Evolutionary conservation across 1,139 yeast genomes (phyloP).

Genomic region (Nakaseomyces bracarensis): DNA sequence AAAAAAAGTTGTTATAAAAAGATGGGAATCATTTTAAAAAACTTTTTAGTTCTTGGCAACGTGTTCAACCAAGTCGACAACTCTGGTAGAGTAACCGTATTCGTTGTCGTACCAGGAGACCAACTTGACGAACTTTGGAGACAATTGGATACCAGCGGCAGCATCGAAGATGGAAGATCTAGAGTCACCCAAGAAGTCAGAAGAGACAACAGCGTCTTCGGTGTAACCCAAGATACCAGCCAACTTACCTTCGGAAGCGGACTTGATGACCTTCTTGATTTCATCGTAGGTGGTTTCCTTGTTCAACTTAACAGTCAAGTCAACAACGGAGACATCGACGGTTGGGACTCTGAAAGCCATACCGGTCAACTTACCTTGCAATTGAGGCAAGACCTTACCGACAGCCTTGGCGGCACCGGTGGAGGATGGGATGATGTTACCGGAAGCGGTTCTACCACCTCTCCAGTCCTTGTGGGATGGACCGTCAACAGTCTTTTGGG

Average conservation of each 20-base stretch:
- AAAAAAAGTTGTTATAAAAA: not conserved
- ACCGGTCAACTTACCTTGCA: conserved; percentile 85
- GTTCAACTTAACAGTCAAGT: conserved; percentile 62
- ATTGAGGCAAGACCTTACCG: conserved; percentile 79
- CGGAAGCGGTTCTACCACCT: conserved; percentile 92
- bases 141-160: conserved; percentile 70
- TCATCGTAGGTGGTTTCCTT: conserved; percentile 68
- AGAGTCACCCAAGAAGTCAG: conserved; percentile 70
- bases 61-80: conserved; percentile 70
- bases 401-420: conserved; percentile 93
- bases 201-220: conserved; percentile 76
- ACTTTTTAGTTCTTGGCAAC: conserved; percentile 9
- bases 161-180: conserved; percentile 80
- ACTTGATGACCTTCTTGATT: conserved; percentile 61
- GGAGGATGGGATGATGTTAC: conserved; percentile 82
- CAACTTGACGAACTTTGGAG: conserved; percentile 79
- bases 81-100: conserved; percentile 87
- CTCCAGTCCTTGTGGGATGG: conserved; percentile 94
- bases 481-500: conserved; percentile 88
- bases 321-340: conserved; percentile 76
- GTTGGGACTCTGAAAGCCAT: conserved; percentile 87
- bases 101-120: conserved; percentile 87
- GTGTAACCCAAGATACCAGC: conserved; percentile 78
- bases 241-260: conserved; percentile 62
- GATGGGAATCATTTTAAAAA: not conserved